Base-by-base conservation (phyloP, 2,329 filamentous ascomycete species). In the Pyricularia grisea region DNA sequence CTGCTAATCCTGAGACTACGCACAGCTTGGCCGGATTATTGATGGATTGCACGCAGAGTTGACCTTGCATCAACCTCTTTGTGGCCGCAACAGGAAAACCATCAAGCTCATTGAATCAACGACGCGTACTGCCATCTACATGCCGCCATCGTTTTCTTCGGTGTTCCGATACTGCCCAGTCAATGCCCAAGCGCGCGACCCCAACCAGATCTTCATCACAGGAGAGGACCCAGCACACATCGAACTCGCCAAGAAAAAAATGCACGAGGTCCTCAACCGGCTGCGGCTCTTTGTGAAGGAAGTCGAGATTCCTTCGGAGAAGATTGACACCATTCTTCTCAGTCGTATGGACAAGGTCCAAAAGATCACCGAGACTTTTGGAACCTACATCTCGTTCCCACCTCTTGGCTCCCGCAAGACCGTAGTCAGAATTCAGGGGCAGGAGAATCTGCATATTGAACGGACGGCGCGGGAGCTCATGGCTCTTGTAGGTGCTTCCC, bases 91-190 rank as follows among this genome's bases (percentile, higher is more conserved):
- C 74, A 88, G 95, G 74, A 97, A 97, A 83, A 97, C 97, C 78
- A 97, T 99, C 82, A 98, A 98, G 82, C 83, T 95, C 75, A 97
- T 99, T 76, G 95, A 99, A 80, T 97, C 95, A 17, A 89, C 91
- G 31, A 98, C 95, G 17, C 93, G 94, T 75, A 98, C 95, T 10
- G 94, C 95, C 72, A 98, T 99, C 75, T 99, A 99, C 81, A 98
- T 99, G 77, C 95, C 95, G 31, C 93, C 94, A 9, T 91, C 94
- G 0, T 98, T 98, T 77, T 94, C 94, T 17, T 89, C 91, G 70
- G 90, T 97, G 72, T 97, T 95, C 76, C 91, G 92, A 70, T 99
- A 97, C 78, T 92, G 90, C 68, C 94, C 94, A 1, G 88, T 88
- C 9, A 92, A 92, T 72, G 93, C 93, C 25, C 88, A 88, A 69